Conservation (phyloP, 2,329 filamentous ascomycete species). For the Colletotrichum sp. region DNA sequence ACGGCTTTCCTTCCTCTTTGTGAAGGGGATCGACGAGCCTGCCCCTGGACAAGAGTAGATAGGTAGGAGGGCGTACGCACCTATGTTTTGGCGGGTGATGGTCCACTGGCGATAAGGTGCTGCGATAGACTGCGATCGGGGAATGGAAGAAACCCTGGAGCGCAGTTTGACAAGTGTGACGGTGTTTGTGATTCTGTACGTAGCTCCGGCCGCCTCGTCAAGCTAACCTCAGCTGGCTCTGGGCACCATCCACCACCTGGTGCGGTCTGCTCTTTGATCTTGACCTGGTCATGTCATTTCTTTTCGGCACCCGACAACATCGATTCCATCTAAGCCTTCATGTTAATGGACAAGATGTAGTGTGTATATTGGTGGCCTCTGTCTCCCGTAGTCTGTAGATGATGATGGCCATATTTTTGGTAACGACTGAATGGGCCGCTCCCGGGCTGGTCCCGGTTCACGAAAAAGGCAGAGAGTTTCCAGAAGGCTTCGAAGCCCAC, state of each 20-base stretch:
- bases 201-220: not conserved
- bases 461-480: not conserved
- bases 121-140: not conserved
- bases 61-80: not conserved
- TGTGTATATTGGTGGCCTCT: not conserved
- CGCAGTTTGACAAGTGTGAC: not conserved
- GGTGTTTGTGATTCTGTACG: not conserved
- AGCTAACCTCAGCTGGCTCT: not conserved
- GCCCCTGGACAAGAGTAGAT: not conserved
- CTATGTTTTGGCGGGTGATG: not conserved
- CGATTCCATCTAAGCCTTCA: not conserved
- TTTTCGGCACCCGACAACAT: not conserved
- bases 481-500: slow-evolving; percentile 1
- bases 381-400: not conserved
- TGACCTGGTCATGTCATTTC: not conserved
- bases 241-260: not conserved
- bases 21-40: not conserved
- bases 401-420: not conserved
- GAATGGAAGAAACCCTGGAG: not conserved
- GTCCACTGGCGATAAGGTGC: not conserved
- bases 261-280: not conserved
- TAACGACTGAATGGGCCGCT: not conserved
- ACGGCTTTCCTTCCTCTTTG: not conserved
- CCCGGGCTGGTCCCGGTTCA: not conserved
- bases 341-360: not conserved